Evolutionary conservation across 192 early-diverging fungal genomes (phyloP).

Genomic region (Coemansia sp.): DNA sequence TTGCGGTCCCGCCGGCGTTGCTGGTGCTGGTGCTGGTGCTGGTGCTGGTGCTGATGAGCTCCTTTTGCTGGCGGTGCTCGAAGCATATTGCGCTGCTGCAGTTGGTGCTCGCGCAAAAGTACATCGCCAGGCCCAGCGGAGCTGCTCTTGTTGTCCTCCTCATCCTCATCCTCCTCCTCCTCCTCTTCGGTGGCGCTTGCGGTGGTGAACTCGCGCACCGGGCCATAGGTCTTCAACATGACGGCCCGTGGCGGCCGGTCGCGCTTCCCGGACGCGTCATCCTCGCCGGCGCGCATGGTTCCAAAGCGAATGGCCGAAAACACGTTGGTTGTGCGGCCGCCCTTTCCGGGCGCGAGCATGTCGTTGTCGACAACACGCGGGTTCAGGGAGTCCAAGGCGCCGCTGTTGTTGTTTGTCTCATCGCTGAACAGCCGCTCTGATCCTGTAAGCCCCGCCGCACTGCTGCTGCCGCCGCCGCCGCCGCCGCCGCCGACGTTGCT

Average conservation of each 20-base stretch:
- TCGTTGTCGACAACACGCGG: conserved; percentile 16
- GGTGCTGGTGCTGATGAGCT: too few relatives aligned
- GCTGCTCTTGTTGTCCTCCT: not conserved
- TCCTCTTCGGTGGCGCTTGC: conserved; percentile 4
- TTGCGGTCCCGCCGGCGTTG: too few relatives aligned
- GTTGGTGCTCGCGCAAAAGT: not conserved
- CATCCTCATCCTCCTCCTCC: not conserved
- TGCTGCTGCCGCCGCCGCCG: not conserved
- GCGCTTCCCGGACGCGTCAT: conserved; percentile 2
- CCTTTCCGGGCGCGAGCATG: conserved; percentile 11
- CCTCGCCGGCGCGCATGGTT: conserved; percentile 30
- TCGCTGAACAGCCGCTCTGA: not conserved
- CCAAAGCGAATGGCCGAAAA: conserved; percentile 51
- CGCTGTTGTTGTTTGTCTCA: conserved; percentile 7
- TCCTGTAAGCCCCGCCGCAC: not conserved
- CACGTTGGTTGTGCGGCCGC: conserved; percentile 23
- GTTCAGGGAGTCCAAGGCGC: conserved; percentile 13
- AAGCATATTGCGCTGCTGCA: conserved; percentile 1
- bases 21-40: too few relatives aligned
- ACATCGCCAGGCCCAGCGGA: not conserved
- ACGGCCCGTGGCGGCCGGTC: conserved; percentile 11
- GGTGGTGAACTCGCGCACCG: conserved; percentile 23
- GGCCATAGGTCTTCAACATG: conserved; percentile 6
- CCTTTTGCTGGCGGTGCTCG: not conserved
- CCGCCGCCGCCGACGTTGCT: too few relatives aligned